phyloP scores from a whole-genome alignment of 108 stramenopile species.

The Nannochloropsis gaditana region DNA sequence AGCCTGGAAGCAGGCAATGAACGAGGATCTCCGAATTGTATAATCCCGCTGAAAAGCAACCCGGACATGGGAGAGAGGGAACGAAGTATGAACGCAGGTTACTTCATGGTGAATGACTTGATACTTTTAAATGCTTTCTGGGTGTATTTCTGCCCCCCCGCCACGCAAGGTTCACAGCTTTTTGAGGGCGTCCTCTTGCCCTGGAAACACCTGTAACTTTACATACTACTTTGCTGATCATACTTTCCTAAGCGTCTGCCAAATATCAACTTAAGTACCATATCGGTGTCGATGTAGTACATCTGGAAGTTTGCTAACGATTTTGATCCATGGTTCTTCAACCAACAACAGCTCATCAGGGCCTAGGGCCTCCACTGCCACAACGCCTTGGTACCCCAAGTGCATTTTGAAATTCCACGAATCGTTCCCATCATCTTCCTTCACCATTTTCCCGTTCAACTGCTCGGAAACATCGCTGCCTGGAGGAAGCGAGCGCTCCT shows the following conservation, averaged over 20 bases:
- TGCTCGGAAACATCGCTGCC: neutral
- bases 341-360: neutral
- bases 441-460: neutral
- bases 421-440: neutral
- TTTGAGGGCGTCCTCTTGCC: no score
- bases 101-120: no score
- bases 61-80: no score
- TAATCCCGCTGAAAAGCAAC: no score
- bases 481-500: neutral
- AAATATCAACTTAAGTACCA: neutral
- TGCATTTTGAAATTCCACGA: neutral
- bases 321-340: neutral
- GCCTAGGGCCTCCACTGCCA: neutral
- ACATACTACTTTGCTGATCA: no score
- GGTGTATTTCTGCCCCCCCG: no score
- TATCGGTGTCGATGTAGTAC: slow-evolving; percentile 12
- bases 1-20: no score
- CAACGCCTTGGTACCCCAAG: slow-evolving; percentile 12
- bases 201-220: neutral
- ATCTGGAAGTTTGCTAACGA: neutral
- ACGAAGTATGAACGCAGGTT: no score
- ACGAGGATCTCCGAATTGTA: no score
- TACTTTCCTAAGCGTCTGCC: neutral
- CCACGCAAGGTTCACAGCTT: no score
- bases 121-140: no score